Conservation (phyloP, 768 basidiomycete species). For the Mycena rebaudengoi region DNA sequence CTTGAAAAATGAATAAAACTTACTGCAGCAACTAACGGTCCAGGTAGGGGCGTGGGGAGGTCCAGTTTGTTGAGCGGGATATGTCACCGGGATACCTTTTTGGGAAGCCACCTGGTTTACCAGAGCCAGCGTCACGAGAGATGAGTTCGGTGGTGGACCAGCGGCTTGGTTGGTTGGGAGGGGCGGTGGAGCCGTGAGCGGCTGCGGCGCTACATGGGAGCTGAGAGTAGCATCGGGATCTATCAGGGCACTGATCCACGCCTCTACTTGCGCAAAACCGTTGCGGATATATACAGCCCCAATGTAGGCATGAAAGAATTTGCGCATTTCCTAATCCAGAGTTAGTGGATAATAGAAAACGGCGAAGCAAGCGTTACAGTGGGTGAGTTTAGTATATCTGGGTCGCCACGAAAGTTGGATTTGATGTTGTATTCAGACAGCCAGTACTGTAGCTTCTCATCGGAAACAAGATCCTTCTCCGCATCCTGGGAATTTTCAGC, state of each 20-base stretch:
- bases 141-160: slow-evolving; percentile 38
- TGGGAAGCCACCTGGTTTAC: slow-evolving; percentile 13
- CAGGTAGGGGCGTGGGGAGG: slow-evolving; percentile 65
- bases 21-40: slow-evolving; percentile 63
- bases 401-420: slow-evolving; percentile 59
- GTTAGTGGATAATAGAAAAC: slow-evolving; percentile 7
- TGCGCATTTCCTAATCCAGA: slow-evolving; percentile 57
- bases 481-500: slow-evolving; percentile 30
- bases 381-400: slow-evolving; percentile 46
- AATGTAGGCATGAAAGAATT: slow-evolving; percentile 67
- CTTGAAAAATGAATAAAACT: slow-evolving; percentile 27
- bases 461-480: slow-evolving; percentile 41
- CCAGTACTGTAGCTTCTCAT: slow-evolving; percentile 57
- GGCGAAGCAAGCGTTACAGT: slow-evolving; percentile 35
- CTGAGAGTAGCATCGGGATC: slow-evolving; percentile 50
- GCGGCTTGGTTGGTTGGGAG: slow-evolving; percentile 2
- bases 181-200: slow-evolving; percentile 11
- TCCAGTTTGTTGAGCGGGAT: slow-evolving; percentile 55
- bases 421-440: slow-evolving; percentile 59
- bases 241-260: slow-evolving; percentile 68
- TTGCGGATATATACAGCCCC: slow-evolving; percentile 72
- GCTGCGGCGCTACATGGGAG: slow-evolving; percentile 23
- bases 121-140: slow-evolving; percentile 55
- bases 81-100: slow-evolving; percentile 50
- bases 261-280: slow-evolving; percentile 56